phyloP scores from a whole-genome alignment of 2,329 filamentous ascomycete genomes.

The Xylariales sp. region DNA sequence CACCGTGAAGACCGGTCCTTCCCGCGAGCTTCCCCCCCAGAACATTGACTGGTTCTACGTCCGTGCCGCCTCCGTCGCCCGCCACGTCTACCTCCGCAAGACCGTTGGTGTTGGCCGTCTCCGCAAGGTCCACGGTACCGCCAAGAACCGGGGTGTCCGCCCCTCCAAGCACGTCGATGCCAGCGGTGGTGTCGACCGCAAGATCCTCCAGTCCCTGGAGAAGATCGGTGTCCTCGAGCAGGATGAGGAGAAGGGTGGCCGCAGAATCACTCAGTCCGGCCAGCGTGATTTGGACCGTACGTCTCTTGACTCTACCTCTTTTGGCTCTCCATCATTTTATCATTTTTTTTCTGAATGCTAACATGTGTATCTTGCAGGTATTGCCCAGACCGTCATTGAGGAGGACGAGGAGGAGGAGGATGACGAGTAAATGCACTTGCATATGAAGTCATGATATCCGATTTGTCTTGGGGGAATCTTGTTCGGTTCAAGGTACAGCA shows the following conservation, averaged over 20 bases:
- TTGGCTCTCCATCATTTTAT: no score
- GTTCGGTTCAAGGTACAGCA: constrained; percentile 21
- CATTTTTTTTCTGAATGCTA: neutral
- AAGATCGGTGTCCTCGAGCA: constrained; percentile 98
- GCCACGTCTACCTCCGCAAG: constrained; percentile 99
- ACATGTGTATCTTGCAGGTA: constrained; percentile 39
- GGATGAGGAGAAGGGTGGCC: constrained; percentile 97
- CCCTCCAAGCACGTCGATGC: constrained; percentile 69
- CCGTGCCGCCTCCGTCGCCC: constrained; percentile 90
- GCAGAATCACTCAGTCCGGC: constrained; percentile 95
- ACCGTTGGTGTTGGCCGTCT: constrained; percentile 97
- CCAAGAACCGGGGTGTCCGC: constrained; percentile 93
- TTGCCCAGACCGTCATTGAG: constrained; percentile 76
- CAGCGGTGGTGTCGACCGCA: constrained; percentile 93
- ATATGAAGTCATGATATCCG: constrained; percentile 5
- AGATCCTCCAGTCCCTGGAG: constrained; percentile 95
- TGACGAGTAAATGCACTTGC: constrained; percentile 52
- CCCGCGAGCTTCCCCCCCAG: constrained; percentile 97
- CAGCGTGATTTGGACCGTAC: constrained; percentile 96
- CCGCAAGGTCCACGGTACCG: constrained; percentile 90
- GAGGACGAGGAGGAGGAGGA: constrained; percentile 65
- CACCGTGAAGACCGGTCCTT: constrained; percentile 96
- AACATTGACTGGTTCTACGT: constrained; percentile 95
- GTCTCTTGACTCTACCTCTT: no score
- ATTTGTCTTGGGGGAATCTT: constrained; percentile 2